Percentiles rank a stretch among this genome's conserved stretches.
Conservation (phyloP, 2,329 filamentous ascomycete genomes). For the Botryotinia globosa region DNA sequence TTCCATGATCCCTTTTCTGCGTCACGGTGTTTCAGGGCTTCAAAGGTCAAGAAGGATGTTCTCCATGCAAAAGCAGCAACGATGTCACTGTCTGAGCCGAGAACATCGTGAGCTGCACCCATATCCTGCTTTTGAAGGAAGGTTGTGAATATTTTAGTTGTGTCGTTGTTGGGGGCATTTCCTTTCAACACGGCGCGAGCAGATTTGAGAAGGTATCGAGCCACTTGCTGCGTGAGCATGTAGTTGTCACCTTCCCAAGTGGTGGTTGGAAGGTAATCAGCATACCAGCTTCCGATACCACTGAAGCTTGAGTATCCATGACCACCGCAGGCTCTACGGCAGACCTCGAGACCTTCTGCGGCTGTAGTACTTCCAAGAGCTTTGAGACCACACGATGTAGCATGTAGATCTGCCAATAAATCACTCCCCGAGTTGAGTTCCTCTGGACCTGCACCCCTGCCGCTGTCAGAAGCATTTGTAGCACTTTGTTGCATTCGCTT, state of each 20-base stretch:
- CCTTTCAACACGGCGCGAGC: conserved; percentile 67
- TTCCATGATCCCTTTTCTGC: conserved; percentile 76
- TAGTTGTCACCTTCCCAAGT: conserved; percentile 68
- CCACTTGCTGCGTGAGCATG: conserved; percentile 79
- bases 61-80: conserved; percentile 75
- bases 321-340: conserved; percentile 71
- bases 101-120: conserved; percentile 71
- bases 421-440: conserved; percentile 65
- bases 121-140: conserved; percentile 66
- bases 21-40: conserved; percentile 71
- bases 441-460: conserved; percentile 63
- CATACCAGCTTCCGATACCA: conserved; percentile 73
- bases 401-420: conserved; percentile 70
- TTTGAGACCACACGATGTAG: conserved; percentile 74
- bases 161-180: conserved; percentile 64
- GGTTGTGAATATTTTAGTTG: conserved; percentile 60
- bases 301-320: conserved; percentile 74
- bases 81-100: conserved; percentile 67
- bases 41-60: conserved; percentile 70
- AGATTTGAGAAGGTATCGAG: conserved; percentile 73
- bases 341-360: conserved; percentile 71
- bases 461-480: conserved; percentile 41
- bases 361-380: conserved; percentile 69
- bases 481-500: conserved; percentile 55
- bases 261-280: conserved; percentile 68